These are phyloP conservation scores for Leishmania amazonensis DNA, from an alignment of 208 protist genomes.

Conservation along the genomic window DNA sequence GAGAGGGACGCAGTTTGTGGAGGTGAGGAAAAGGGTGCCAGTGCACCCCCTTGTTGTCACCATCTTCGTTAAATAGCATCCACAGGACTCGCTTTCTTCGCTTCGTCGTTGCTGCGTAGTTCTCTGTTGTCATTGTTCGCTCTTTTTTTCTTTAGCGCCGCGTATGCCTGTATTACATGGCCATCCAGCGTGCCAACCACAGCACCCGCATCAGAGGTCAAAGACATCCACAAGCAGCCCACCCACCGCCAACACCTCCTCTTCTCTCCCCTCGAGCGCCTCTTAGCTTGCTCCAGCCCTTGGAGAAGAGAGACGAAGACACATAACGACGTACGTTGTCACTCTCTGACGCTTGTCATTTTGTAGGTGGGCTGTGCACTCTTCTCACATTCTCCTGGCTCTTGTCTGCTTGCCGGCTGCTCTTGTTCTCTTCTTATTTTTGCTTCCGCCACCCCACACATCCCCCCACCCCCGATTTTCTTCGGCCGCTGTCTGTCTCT, in stretches of 20 bases:
- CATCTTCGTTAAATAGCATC: not conserved
- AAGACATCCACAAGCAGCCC: not conserved
- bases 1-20: not conserved
- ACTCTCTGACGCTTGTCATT: not conserved
- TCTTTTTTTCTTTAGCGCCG: not conserved
- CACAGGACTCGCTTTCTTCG: not conserved
- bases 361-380: not conserved
- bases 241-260: too few species aligned
- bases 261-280: not conserved
- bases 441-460: not conserved
- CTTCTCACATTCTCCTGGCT: not conserved
- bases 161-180: not conserved
- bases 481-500: not conserved
- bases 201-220: not conserved
- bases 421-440: not conserved
- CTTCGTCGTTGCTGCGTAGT: not conserved
- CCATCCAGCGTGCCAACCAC: not conserved
- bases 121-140: not conserved
- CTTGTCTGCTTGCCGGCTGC: too few species aligned
- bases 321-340: not conserved
- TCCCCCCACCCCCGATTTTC: not conserved
- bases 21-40: not conserved
- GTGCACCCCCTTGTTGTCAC: not conserved
- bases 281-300: not conserved
- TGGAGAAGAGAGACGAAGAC: not conserved